These are phyloP conservation scores for Plasmodium gallinaceum DNA, from an alignment of 169 alveolate genomes.

Conservation along the genomic window DNA sequence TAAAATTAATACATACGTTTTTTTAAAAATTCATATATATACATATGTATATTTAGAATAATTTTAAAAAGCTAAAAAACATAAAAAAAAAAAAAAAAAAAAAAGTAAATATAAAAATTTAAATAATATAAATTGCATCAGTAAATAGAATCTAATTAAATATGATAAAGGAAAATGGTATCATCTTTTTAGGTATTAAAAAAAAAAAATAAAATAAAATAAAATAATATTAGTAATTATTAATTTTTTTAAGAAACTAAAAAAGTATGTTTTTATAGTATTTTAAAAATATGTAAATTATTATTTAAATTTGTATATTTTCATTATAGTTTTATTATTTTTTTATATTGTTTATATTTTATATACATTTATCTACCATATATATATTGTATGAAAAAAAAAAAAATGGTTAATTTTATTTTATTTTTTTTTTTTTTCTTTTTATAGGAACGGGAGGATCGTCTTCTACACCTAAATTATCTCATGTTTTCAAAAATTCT, in stretches of 20 bases:
- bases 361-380: not conserved
- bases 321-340: not conserved
- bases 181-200: conserved; percentile 62
- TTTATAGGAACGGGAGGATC: conserved; percentile 69
- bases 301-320: not conserved
- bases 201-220: conserved; percentile 1
- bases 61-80: no score
- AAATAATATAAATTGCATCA: no score
- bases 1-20: no score
- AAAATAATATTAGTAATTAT: not conserved
- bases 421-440: not conserved
- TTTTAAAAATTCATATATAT: no score
- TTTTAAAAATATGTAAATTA: not conserved
- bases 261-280: not conserved
- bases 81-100: no score
- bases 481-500: conserved; percentile 68
- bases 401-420: not conserved
- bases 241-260: not conserved
- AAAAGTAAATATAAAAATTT: no score
- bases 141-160: no score
- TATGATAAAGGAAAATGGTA: conserved; percentile 75
- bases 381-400: not conserved
- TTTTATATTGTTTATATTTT: not conserved
- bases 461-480: conserved; percentile 67
- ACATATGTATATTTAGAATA: no score